Evolutionary conservation across 1,284 basidiomycete species (phyloP), one percentile per base, ranked within the genome.

Genomic region (Neonothopanus nambi): DNA sequence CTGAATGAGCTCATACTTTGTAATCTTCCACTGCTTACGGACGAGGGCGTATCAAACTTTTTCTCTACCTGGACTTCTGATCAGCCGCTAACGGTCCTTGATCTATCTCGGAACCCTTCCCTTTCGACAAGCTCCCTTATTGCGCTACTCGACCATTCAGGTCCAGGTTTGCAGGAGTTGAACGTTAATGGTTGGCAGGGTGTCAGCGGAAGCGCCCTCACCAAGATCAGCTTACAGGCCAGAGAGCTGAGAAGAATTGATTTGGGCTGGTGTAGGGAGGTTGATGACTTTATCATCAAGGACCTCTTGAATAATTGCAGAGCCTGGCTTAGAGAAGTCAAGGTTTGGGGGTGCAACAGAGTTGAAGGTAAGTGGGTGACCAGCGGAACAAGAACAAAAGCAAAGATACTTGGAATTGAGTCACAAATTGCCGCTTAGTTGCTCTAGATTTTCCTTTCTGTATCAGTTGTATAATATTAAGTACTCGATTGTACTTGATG

Each of bases 271-370:
- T 95, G 95, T 59, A 74, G 96, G 39, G 79, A 83, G 35, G 79
- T 93, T 28, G 89, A 95, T 59, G 91, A 99, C 67, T 93, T 88
- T 63, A 76, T 90, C 1, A 70, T 98, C 56, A 88, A 91, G 67
- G 77, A 71, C 18, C 71, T 93, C 62, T 66, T 93, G 58, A 84
- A 89, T 67, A 36, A 58, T 62, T 12, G 60, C 65, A 30, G 57
- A 43, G 65, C 71, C 1, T 83, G 82, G 55, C 59, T 91, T 42
- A 65, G 67, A 53, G 84, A 89, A 61, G 65, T 90, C 55, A 86
- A 79, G 63, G 77, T 85, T 3, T 90, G 84, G 83, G 88, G 87
- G 5, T 91, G 88, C 64, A 88, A 85, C 65, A 73, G 75, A 39
- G 66, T 91, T 26, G 85, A 78, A 18, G 74, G 73, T n/a, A 72